These are phyloP conservation scores for Pythium brachiatum DNA, from an alignment of 352 stramenopile species.

Conservation along the genomic window DNA sequence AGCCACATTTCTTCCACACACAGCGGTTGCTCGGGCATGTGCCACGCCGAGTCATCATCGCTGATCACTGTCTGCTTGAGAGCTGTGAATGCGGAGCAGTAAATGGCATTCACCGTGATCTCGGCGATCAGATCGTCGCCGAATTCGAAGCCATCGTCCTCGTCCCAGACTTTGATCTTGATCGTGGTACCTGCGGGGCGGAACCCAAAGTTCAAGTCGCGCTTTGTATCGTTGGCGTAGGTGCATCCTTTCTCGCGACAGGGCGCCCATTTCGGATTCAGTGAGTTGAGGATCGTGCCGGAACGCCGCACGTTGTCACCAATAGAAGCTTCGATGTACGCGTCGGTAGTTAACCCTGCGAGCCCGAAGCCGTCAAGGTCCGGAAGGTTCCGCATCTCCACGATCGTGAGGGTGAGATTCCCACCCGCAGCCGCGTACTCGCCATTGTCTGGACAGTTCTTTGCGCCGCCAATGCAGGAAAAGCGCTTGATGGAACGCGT, in stretches of 20 bases:
- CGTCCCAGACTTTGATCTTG: conserved; percentile 63
- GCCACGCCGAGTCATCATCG: conserved; percentile 60
- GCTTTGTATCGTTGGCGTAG: conserved; percentile 40
- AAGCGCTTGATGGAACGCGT: conserved; percentile 55
- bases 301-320: conserved; percentile 67
- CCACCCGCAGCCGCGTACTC: conserved; percentile 77
- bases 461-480: conserved; percentile 60
- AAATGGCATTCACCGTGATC: conserved; percentile 72
- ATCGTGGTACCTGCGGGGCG: conserved; percentile 76
- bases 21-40: conserved; percentile 59
- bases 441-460: conserved; percentile 68
- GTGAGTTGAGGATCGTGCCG: conserved; percentile 55
- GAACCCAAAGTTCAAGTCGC: conserved; percentile 86
- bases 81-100: conserved; percentile 73
- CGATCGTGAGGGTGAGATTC: conserved; percentile 82
- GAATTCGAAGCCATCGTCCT: conserved; percentile 87
- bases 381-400: conserved; percentile 84
- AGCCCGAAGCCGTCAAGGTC: conserved; percentile 78
- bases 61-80: conserved; percentile 40
- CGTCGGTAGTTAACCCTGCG: conserved; percentile 63
- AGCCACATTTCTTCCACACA: conserved; percentile 82
- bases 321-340: conserved; percentile 73
- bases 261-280: conserved; percentile 77
- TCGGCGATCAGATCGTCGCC: conserved; percentile 78
- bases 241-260: conserved; percentile 47